Base-by-base conservation (phyloP, 495 filamentous ascomycete genomes). In the Trypethelium eluteriae region DNA sequence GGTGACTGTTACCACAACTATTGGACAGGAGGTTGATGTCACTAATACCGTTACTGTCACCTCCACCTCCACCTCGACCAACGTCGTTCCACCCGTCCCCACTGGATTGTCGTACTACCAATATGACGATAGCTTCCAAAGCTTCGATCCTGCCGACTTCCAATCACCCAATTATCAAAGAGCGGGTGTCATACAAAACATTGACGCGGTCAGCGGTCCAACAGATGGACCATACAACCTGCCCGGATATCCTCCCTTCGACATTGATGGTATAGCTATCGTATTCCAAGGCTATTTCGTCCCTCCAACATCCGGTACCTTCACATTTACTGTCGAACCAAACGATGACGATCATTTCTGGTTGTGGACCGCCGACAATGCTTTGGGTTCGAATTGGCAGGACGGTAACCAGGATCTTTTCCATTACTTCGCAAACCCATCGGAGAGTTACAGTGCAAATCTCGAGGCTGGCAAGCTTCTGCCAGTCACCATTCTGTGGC, bases 231-330 rank as follows among this genome's bases (percentile, higher is more conserved):
- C 49, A 53, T 53, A 18, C 12, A 53, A 11, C 16, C 49, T 53
- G 49, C 49, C 49, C 49, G 49, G 49, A 18, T 53, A 53, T 53
- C 49, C 49, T 53, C n/a, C 49, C 49, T 53, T 53, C 49, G 5
- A 53, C 16, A 11, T 53, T 18, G 49, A 53, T 5, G 49, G 49
- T 18, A 11, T 53, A 11, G 49, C 49, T 18, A 53, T 53, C 1
- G 49, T 53, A 18, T 53, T 53, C 49, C 49, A 53, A 53, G 49
- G 49, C 25, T 53, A 53, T 53, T 53, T 53, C 49, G 49, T 53
- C 7, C 12, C 49, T 18, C 10, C 7, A 14, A 18, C 7, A 18
- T 16, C 49, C 16, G 16, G 49, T 53, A 53, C 49, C 16, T 53
- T 16, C n/a, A 53, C 49, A 18, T 53, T 53, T 18, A 53, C 49